phyloP scores from a whole-genome alignment of 768 basidiomycete genomes.

The Tephrocybe sp. region DNA sequence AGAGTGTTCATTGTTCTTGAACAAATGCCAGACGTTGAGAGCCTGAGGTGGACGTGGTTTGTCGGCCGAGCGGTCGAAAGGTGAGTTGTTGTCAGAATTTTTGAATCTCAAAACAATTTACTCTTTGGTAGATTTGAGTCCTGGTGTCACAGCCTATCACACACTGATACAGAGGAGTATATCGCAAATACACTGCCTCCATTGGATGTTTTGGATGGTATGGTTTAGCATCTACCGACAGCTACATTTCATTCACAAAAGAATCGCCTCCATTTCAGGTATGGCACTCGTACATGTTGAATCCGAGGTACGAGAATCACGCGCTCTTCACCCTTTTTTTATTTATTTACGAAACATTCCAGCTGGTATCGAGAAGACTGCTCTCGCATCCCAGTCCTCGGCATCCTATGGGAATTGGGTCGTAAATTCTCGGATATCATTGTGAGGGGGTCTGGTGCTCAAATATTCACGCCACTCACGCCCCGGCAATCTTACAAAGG shows the following conservation, averaged over 20 bases:
- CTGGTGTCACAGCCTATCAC: constrained; percentile 7
- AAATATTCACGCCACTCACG: too few relatives aligned
- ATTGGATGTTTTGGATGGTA: not conserved
- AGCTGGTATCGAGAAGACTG: not conserved
- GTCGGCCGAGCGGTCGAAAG: constrained; percentile 13
- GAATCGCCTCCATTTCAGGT: not conserved
- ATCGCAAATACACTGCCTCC: constrained; percentile 7
- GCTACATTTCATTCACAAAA: not conserved
- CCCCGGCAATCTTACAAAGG: too few relatives aligned
- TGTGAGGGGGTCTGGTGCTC: not conserved
- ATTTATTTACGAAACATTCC: not conserved
- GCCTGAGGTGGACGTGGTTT: constrained; percentile 15
- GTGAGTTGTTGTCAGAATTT: not conserved
- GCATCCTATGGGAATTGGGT: constrained; percentile 8
- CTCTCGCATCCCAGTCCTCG: constrained; percentile 2
- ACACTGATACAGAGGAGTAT: not conserved
- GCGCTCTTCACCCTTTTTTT: too few relatives aligned
- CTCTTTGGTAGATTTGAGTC: constrained; percentile 2
- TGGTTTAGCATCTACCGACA: not conserved
- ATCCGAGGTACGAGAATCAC: not conserved
- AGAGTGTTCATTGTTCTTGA: not conserved
- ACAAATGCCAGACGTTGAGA: not conserved
- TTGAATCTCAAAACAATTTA: not conserved
- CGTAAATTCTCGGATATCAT: constrained; percentile 4
- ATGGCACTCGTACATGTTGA: not conserved